A percentile compares a stretch with the other conserved stretches of the same genome.
Evolutionary conservation across 805 yeast species (phyloP).

Genomic region (Pichia exigua): DNA sequence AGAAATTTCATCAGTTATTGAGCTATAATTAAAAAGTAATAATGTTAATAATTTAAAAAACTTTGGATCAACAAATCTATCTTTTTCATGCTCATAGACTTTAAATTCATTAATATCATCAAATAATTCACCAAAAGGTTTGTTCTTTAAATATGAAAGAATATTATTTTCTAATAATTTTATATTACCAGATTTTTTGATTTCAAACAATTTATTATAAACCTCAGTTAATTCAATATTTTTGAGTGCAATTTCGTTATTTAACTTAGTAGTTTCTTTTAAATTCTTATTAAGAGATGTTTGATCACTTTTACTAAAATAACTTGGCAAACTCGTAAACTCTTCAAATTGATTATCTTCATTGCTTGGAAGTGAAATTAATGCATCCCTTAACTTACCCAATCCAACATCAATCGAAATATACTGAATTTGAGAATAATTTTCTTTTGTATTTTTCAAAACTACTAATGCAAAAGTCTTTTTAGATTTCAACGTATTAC

Average conservation of each 20-base stretch:
- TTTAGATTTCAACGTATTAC: conserved; percentile 34
- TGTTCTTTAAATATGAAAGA: conserved; percentile 23
- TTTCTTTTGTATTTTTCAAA: conserved; percentile 35
- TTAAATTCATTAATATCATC: conserved; percentile 20
- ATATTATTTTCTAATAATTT: conserved; percentile 25
- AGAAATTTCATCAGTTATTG: conserved; percentile 12
- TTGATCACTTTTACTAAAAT: conserved; percentile 20
- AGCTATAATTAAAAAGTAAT: conserved; percentile 31
- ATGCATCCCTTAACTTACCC: conserved; percentile 58
- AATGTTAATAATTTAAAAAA: conserved; percentile 40
- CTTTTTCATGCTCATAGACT: conserved; percentile 56
- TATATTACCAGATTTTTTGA: conserved; percentile 20
- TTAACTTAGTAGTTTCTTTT: conserved; percentile 20
- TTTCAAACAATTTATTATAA: conserved; percentile 21
- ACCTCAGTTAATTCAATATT: conserved; percentile 23
- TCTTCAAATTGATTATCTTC: conserved; percentile 10
- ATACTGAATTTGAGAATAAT: conserved; percentile 36
- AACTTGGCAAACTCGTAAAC: conserved; percentile 10
- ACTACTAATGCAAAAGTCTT: conserved; percentile 36
- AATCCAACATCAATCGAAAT: conserved; percentile 53
- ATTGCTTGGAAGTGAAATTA: conserved; percentile 42
- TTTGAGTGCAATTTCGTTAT: conserved; percentile 13
- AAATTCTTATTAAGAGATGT: conserved; percentile 15
- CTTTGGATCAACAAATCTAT: conserved; percentile 52
- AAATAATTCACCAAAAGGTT: not conserved